Evolutionary conservation across 306 rosid species (phyloP).

Genomic region (Vigna reflexopilosa): DNA sequence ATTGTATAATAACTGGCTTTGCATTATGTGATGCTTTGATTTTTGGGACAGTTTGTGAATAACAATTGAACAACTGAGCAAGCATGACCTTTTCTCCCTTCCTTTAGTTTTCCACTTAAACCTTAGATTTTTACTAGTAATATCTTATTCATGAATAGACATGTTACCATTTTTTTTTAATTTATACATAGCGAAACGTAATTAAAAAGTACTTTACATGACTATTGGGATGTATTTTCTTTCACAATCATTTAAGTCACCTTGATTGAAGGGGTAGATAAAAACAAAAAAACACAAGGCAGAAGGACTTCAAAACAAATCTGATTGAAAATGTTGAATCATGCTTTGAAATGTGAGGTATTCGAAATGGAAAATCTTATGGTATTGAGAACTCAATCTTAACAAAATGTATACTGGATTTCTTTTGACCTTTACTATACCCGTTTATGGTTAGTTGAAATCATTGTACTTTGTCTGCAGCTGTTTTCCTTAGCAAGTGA

Average conservation of each 20-base stretch:
- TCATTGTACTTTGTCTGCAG: slow-evolving; percentile 61
- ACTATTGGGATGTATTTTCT: neutral
- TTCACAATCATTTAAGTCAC: neutral
- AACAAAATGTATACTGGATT: neutral
- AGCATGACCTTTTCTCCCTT: neutral
- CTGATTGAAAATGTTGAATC: slow-evolving; percentile 25
- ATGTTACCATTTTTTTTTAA: slow-evolving; percentile 7
- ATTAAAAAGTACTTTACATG: neutral
- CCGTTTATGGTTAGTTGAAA: slow-evolving; percentile 37
- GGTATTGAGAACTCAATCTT: slow-evolving; percentile 17
- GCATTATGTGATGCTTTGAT: neutral
- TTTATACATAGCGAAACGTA: neutral
- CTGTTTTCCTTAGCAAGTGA: slow-evolving; percentile 71
- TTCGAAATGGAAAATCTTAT: slow-evolving; percentile 2
- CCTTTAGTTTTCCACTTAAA: slow-evolving; percentile 9
- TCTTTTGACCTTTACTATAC: neutral
- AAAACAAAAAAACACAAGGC: neutral
- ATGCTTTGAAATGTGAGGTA: slow-evolving; percentile 28
- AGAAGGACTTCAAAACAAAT: slow-evolving; percentile 2
- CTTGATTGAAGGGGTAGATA: slow-evolving; percentile 8
- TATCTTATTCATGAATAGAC: slow-evolving; percentile 23
- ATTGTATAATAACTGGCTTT: slow-evolving; percentile 26
- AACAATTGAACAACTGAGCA: slow-evolving; percentile 4
- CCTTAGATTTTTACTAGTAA: slow-evolving; percentile 24
- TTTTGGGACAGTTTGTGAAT: neutral